Conservation (phyloP, 352 stramenopile species). For the Globisporangium iwayamae region DNA sequence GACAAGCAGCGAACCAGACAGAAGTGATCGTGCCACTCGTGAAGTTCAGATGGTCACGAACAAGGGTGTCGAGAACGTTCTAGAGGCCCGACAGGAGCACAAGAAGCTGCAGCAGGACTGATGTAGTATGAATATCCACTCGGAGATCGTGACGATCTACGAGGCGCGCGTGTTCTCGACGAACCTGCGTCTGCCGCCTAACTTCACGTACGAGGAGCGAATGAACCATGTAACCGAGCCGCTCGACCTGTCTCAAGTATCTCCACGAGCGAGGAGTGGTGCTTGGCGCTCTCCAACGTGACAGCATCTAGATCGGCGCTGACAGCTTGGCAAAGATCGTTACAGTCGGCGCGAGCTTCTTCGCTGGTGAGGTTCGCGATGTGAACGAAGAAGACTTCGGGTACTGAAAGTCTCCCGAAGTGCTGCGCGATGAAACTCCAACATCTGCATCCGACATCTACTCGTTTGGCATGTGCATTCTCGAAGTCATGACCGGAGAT, state of each 20-base stretch:
- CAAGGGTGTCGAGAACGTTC: no score
- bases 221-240: constrained; percentile 26
- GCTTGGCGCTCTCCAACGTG: neutral
- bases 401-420: neutral
- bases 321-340: neutral
- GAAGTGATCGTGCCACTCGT: no score
- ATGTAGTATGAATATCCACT: constrained; percentile 79
- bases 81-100: no score
- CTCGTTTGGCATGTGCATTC: neutral
- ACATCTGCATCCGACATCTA: neutral
- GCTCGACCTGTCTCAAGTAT: constrained; percentile 29
- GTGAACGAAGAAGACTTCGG: neutral
- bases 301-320: neutral
- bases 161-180: constrained; percentile 86
- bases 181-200: constrained; percentile 68
- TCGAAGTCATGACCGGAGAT: neutral
- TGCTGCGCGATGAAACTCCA: neutral
- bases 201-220: neutral
- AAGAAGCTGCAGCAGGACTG: no score
- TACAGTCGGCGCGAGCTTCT: neutral
- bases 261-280: neutral
- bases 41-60: no score
- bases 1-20: no score
- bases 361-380: no score
- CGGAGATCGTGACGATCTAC: constrained; percentile 20